Evolutionary conservation across 768 basidiomycete species (phyloP), one percentile per base, ranked within the genome.

Genomic region (Daedaleopsis nitida): DNA sequence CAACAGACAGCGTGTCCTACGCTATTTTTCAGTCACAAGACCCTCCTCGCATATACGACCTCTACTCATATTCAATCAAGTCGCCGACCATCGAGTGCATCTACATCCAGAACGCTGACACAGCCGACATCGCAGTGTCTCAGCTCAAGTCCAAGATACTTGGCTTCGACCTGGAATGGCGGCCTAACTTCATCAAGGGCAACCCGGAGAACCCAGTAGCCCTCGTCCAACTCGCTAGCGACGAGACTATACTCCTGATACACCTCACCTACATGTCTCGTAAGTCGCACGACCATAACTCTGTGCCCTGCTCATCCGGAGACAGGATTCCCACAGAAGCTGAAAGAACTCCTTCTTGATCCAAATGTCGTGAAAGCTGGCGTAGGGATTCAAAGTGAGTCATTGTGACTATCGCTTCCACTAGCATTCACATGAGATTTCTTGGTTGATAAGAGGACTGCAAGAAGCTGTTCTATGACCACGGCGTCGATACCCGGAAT

Each of bases 151-250:
- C 58, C 19, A 57, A 58, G 48, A 58, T 60, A 14, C 44, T 83
- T 52, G 92, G 92, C 27, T 86, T 93, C 64, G 92, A 94, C 69
- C 77, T 91, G 39, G 92, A 94, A 73, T 93, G 92, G 91, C 84
- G 81, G 61, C 92, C 92, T 0, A 83, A 68, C 19, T 85, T 74
- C 66, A 63, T 65, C 49, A 86, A 83, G 68, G 84, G 86, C 19
- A 68, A 73, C 24, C 67, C 73, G 27, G 82, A 86, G 71, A 89
- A 92, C 68, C 87, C 80, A 23, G 86, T 90, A 19, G 85, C 92
- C 3, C 79, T 93, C 23, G 79, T 93, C 4, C 91, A 94, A 69
- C 80, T 93, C 17, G 87, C 89, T 2, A 84, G 78, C 63, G 68
- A 74, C 4, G 70, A 83, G 4, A 76, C 72, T 13, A 82, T 91